A percentile compares a stretch with the other conserved stretches of the same genome.
phyloP scores from a whole-genome alignment of 305 asterid genomes.

The Lippia alba region DNA sequence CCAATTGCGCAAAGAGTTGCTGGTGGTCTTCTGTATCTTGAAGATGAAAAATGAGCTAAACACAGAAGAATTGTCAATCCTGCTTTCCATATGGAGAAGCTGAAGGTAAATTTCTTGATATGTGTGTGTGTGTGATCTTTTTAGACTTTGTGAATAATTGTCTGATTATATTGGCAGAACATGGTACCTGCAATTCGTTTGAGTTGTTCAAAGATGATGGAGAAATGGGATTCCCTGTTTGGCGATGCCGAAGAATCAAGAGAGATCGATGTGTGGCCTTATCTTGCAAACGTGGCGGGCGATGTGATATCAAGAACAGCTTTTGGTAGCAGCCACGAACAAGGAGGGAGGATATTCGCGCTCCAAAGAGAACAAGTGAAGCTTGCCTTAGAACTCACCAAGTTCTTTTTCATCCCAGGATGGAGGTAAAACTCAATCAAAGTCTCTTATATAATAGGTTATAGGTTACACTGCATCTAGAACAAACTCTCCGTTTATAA shows the following conservation, averaged over 20 bases:
- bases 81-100: constrained; percentile 55
- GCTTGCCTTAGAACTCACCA: constrained; percentile 41
- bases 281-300: constrained; percentile 39
- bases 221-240: constrained; percentile 48
- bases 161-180: constrained; percentile 32
- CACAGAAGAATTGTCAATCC: constrained; percentile 51
- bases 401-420: constrained; percentile 57
- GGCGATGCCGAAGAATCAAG: neutral
- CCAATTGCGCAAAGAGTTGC: constrained; percentile 42
- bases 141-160: neutral
- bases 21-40: constrained; percentile 56
- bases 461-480: no score
- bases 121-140: neutral
- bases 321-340: constrained; percentile 54
- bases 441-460: no score
- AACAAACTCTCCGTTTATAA: no score
- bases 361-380: constrained; percentile 60
- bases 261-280: constrained; percentile 57
- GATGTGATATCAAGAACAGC: constrained; percentile 58
- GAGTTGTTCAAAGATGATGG: constrained; percentile 51
- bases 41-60: constrained; percentile 54
- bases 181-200: constrained; percentile 43
- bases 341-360: constrained; percentile 58
- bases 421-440: constrained; percentile 46
- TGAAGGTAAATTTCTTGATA: constrained; percentile 43